Evolutionary conservation across 306 rosid genomes (phyloP).

Genomic region (Notholithocarpus densiflorus): DNA sequence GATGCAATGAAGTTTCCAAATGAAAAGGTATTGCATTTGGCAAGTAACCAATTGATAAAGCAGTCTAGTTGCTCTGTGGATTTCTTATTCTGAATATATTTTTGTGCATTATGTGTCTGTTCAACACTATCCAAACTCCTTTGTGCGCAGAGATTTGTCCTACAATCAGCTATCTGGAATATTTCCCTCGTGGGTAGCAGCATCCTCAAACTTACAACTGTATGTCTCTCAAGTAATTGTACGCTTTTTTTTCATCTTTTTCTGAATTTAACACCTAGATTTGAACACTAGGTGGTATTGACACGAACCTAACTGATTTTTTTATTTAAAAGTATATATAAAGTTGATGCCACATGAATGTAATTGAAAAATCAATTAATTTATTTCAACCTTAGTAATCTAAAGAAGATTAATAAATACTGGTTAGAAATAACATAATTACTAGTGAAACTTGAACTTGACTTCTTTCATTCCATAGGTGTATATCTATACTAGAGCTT

Average conservation of each 20-base stretch:
- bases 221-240: background rate
- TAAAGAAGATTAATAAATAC: background rate
- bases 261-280: background rate
- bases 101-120: background rate
- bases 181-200: slow-evolving; percentile 18
- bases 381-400: background rate
- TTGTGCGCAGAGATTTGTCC: slow-evolving; percentile 25
- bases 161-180: slow-evolving; percentile 21
- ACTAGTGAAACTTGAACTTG: too few species aligned
- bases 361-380: background rate
- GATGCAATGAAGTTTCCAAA: too few species aligned
- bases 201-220: background rate
- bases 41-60: too few species aligned
- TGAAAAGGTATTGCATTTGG: too few species aligned
- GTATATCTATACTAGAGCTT: too few species aligned
- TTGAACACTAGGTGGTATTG: background rate
- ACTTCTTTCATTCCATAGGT: too few species aligned
- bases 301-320: too few species aligned
- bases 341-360: too few species aligned
- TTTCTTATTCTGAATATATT: too few species aligned
- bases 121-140: background rate
- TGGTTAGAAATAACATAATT: background rate
- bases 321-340: too few species aligned
- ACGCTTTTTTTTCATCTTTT: background rate
- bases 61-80: too few species aligned